Base-by-base conservation (phyloP, 2,329 filamentous ascomycete species). In the Colletotrichum melonis region DNA sequence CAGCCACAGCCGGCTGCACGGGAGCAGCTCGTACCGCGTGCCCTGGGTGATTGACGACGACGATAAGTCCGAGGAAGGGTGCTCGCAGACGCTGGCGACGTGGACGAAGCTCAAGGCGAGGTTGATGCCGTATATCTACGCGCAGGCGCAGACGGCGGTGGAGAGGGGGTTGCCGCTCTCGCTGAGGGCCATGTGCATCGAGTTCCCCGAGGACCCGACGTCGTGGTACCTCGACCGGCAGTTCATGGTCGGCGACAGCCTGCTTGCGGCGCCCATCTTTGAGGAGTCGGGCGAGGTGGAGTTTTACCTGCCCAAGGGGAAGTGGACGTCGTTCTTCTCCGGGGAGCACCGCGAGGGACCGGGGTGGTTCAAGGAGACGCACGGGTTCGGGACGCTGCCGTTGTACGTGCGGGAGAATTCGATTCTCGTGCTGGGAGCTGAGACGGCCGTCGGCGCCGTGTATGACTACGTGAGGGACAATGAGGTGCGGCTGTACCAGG, bases 41-140 rank as follows among this genome's bases (percentile, higher is more conserved):
- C 92, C 92, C 2, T 94, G 92, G 92, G 88, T 90, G 56, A 90
- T 94, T 73, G 92, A 93, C 76, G 82, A 88, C 72, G 91, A 93
- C 62, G 91, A 91, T 82, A 78, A 85, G 76, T 81, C 87, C 67
- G 85, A 89, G 67, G 78, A 89, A 80, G 82, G 86, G 7, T 93
- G 77, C 82, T 93, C 80, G 76, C 86, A 77, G 55, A 86, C 84
- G 0, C 80, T 88, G 24, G 81, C 86, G 12, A 81, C 80, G 75
- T 88, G 86, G 85, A 85, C 86, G 5, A 80, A 82, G 80, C 82
- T 88, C 54, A 89, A 89, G 82, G 85, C 83, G 12, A 81, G 87
- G 4, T 80, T 89, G 68, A 88, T 89, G 87, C 87, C 87, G 4
- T 88, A 89, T 73, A 79, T 89, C 22, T 84, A 85, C 62, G 81